Evolutionary conservation across 1,139 yeast genomes (phyloP).

Genomic region (Yamadazyma blattariae): DNA sequence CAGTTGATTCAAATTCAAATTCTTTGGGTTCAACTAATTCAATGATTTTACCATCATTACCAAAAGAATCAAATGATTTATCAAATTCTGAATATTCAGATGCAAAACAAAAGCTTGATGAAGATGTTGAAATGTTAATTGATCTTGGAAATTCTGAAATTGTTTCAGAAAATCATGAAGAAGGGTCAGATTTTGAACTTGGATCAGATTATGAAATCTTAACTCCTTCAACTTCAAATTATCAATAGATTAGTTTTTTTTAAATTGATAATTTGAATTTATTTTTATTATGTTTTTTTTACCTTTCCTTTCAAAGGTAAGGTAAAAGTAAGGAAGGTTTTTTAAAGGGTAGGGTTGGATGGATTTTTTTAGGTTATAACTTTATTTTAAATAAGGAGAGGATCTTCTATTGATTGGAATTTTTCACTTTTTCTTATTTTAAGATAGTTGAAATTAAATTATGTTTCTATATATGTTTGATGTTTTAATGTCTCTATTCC

Average conservation of each 20-base stretch:
- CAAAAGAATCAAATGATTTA: conserved; percentile 23
- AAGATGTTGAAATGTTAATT: conserved; percentile 16
- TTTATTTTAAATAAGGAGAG: too few relatives aligned
- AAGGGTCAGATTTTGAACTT: conserved; percentile 20
- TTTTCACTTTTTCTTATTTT: too few relatives aligned
- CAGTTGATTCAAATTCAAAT: neutral
- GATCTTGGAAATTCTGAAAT: conserved; percentile 17
- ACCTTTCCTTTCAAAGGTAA: too few relatives aligned
- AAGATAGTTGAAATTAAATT: too few relatives aligned
- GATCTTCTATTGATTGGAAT: too few relatives aligned
- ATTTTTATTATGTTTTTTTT: too few relatives aligned
- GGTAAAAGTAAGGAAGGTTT: too few relatives aligned
- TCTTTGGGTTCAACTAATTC: conserved; percentile 25
- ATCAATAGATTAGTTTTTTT: conserved; percentile 1
- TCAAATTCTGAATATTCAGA: conserved; percentile 23
- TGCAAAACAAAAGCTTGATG: conserved; percentile 15
- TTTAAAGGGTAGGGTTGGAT: too few relatives aligned
- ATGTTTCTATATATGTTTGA: too few relatives aligned
- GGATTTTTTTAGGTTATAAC: too few relatives aligned
- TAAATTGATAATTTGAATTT: too few relatives aligned
- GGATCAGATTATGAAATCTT: conserved; percentile 42
- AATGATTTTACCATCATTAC: conserved; percentile 35
- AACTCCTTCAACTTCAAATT: conserved; percentile 20
- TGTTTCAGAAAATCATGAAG: conserved; percentile 16
- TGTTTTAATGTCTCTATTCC: too few relatives aligned